Base-by-base conservation (phyloP, 805 yeast species). In the Monosporozyma yasuniensis region DNA sequence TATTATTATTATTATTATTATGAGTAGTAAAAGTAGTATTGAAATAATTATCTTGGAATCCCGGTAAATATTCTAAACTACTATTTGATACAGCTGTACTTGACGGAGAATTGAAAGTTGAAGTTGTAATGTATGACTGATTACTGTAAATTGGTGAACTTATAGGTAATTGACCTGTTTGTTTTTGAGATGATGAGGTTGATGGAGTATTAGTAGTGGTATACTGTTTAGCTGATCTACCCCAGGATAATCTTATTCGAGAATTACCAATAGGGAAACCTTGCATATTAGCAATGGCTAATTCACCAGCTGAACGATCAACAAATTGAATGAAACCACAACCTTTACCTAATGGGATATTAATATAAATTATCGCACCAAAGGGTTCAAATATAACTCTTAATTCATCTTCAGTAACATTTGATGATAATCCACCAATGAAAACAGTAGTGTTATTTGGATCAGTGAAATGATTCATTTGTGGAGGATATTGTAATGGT, bases 321-420 rank as follows among this genome's bases (percentile, higher is more conserved):
- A 80, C 78, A 64, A 78, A 89, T 66, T 87, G 95, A 48, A 89
- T 88, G 69, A 90, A 88, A 0, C 96, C 96, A 68, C 96, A 87
- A 53, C 85, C 86, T 56, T 70, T 72, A 30, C 70, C 91, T 5
- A 81, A 77, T 4, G 95, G 95, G 47, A 85, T 82, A 62, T 84
- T 84, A 45, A 84, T 86, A 59, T 84, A 87, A 22, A 81, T 82
- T 53, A 87, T 83, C 46, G 76, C 77, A 28, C 96, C 96, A 69
- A 81, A 87, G 35, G 81, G 74, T 39, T 78, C 71, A 61, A 85
- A 83, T 53, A 78, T 75, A 12, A 74, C 67, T 25, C 78, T 73
- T 22, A 87, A 64, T 56, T 87, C 91, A 12, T 74, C 73, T 53
- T 80, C 84, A 1, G 84, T 73, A 37, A 84, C 75, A 21, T 67